Evolutionary conservation across 805 yeast species (phyloP), one percentile per base, ranked within the genome.

Genomic region (Zygosaccharomyces kombuchaensis): DNA sequence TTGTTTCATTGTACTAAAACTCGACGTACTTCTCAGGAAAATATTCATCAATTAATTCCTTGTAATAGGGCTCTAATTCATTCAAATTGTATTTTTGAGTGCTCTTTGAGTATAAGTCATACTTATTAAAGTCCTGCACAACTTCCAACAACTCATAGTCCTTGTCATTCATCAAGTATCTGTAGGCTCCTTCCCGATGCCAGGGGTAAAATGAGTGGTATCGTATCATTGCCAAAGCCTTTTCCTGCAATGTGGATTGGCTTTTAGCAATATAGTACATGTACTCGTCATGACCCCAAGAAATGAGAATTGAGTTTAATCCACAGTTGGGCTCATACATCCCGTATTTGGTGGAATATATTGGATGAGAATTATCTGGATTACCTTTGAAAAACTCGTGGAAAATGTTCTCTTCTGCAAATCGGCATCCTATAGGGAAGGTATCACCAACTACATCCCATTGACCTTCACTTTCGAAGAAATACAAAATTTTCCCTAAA

Each of bases 401-500:
- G 52, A 77, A 78, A 10, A 82, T 81, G 40, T 78, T 80, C 51
- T 75, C 74, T 46, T 74, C 74, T 55, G 78, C 80, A 56, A 73
- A 82, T 47, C 73, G 73, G 60, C 89, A 82, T 2, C 89, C 89
- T 21, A 82, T 86, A 0, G 88, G 86, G 56, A 82, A 82, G 2
- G 88, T 82, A 58, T 82, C 89, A 5, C 89, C 89, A 16, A 82
- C 89, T 25, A 82, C 89, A 58, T 82, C 87, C 88, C 88, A 82
- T 60, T 82, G 88, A 6, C 88, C 88, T 54, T 78, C 72, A 10
- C 87, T 81, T 54, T 81, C 87, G 56, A 76, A 82, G 52, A 82
- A 82, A 59, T 82, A 82, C 13, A 82, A 67, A 13, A 82, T 69
- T 56, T 82, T 82, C 0, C 89, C 89, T 48, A 82, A 65, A 59